These are phyloP conservation scores for Phytophthora cactorum DNA, from an alignment of 352 stramenopile genomes.

Conservation along the genomic window DNA sequence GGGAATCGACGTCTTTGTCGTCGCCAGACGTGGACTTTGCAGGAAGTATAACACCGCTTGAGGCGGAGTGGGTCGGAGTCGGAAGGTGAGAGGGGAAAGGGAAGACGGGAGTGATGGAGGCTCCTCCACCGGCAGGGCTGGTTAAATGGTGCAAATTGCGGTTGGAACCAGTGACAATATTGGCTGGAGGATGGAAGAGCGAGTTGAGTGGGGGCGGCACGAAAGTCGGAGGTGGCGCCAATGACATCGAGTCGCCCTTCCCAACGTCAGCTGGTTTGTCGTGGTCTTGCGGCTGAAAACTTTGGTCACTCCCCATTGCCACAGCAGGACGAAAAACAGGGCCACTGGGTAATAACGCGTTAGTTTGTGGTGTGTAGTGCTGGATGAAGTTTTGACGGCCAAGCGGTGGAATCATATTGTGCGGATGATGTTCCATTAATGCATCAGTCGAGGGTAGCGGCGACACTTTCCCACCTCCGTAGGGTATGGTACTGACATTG, in stretches of 20 bases:
- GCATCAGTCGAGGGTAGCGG: constrained; percentile 21
- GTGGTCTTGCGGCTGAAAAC: constrained; percentile 24
- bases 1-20: constrained; percentile 9
- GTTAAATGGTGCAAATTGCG: constrained; percentile 22
- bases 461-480: constrained; percentile 25
- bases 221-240: constrained; percentile 18
- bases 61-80: constrained; percentile 15
- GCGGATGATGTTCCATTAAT: constrained; percentile 19
- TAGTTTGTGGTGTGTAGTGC: constrained; percentile 11
- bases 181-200: constrained; percentile 17
- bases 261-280: constrained; percentile 12
- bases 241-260: constrained; percentile 25
- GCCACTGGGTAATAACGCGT: constrained; percentile 17
- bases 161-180: constrained; percentile 13
- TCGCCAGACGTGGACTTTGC: constrained; percentile 15
- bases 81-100: constrained; percentile 26
- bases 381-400: constrained; percentile 27
- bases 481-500: constrained; percentile 18
- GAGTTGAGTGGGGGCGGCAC: constrained; percentile 32
- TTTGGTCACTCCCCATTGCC: constrained; percentile 9
- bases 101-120: constrained; percentile 19
- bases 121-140: constrained; percentile 10
- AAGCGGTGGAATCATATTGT: constrained; percentile 25
- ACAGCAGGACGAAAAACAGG: constrained; percentile 19
- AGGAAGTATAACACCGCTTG: neutral